These are phyloP conservation scores for Stenocarpella maydis DNA, from an alignment of 2,329 filamentous ascomycete species.

Conservation along the genomic window DNA sequence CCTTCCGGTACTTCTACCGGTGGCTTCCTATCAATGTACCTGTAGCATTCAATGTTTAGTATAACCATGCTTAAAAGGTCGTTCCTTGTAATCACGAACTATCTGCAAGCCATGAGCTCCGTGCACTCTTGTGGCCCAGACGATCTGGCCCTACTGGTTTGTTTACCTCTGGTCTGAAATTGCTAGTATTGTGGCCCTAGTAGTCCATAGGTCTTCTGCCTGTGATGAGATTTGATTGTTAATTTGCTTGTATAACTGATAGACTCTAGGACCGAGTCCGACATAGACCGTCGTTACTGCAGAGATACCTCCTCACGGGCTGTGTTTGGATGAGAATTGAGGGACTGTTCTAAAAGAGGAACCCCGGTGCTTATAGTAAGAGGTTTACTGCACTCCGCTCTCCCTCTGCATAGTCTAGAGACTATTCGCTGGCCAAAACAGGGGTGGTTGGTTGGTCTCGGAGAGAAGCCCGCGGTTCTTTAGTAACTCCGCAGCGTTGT, in stretches of 20 bases:
- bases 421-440: neutral
- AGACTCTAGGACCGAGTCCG: too few species aligned
- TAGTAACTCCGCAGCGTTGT: neutral
- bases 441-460: slow-evolving; percentile 2
- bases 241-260: neutral
- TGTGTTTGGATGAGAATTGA: neutral
- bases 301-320: too few species aligned
- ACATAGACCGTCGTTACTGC: too few species aligned
- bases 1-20: neutral
- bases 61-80: neutral
- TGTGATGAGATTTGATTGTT: neutral
- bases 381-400: neutral
- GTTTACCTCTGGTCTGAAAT: neutral
- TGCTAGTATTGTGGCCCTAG: neutral
- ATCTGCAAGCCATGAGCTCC: neutral
- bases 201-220: neutral
- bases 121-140: neutral
- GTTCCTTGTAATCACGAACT: neutral
- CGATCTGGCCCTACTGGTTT: neutral
- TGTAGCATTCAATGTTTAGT: neutral
- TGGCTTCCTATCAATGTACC: neutral
- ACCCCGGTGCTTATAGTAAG: neutral
- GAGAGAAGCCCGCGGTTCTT: slow-evolving; percentile 8
- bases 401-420: neutral
- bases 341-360: too few species aligned